Conservation (phyloP, 371 early-diverging fungal species). For the Capniomyces stellatus region DNA sequence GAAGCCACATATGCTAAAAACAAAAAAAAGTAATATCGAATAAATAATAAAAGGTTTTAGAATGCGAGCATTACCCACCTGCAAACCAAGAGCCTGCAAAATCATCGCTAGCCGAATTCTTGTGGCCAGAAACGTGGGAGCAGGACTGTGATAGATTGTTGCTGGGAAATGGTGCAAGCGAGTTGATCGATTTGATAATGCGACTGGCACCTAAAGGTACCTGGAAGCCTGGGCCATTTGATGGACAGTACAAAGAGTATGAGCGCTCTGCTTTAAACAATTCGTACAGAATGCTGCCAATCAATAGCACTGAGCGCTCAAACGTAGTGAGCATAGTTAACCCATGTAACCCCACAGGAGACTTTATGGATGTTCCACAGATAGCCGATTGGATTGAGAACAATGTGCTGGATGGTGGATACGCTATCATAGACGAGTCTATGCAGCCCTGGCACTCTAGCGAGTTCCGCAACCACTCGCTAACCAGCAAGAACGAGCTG, state of each 20-base stretch:
- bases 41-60: slow-evolving; percentile 11
- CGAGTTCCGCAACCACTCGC: slow-evolving; percentile 53
- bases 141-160: slow-evolving; percentile 34
- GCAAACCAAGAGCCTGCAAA: slow-evolving; percentile 79
- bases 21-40: background rate
- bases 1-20: too few species aligned
- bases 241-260: slow-evolving; percentile 61
- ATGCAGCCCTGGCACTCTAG: slow-evolving; percentile 75
- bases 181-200: slow-evolving; percentile 65
- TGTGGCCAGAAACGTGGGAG: slow-evolving; percentile 40
- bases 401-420: slow-evolving; percentile 44
- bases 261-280: slow-evolving; percentile 61
- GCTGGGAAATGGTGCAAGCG: slow-evolving; percentile 72
- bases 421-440: slow-evolving; percentile 67
- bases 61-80: slow-evolving; percentile 68
- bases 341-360: slow-evolving; percentile 77
- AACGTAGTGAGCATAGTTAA: slow-evolving; percentile 59
- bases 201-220: slow-evolving; percentile 41
- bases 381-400: slow-evolving; percentile 44
- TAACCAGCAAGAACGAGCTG: slow-evolving; percentile 42
- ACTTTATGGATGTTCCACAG: slow-evolving; percentile 45
- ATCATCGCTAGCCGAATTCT: slow-evolving; percentile 51
- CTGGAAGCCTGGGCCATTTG: slow-evolving; percentile 63
- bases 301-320: slow-evolving; percentile 27
- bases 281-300: slow-evolving; percentile 34